These are phyloP conservation scores for Mortierella antarctica DNA, from an alignment of 192 early-diverging fungal species.

Conservation along the genomic window DNA sequence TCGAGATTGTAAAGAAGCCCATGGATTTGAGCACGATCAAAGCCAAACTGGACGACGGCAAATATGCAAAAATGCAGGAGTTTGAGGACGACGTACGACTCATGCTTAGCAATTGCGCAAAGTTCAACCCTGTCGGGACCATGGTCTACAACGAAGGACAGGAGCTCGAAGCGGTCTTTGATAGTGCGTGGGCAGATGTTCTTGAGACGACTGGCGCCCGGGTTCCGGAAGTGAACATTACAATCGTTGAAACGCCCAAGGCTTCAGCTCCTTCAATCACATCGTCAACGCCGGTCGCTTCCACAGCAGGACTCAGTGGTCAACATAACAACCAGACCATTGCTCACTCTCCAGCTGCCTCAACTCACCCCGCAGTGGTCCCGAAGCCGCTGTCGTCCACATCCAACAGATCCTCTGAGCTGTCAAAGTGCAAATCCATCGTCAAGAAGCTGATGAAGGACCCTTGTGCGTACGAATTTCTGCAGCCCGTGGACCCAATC, in stretches of 20 bases:
- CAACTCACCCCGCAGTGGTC: background rate
- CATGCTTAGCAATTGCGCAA: slow-evolving; percentile 68
- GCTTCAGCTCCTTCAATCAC: slow-evolving; percentile 14
- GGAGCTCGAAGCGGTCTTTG: slow-evolving; percentile 62
- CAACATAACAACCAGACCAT: background rate
- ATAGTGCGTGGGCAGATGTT: slow-evolving; percentile 55
- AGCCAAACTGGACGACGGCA: slow-evolving; percentile 52
- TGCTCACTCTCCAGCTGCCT: background rate
- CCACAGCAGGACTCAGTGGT: background rate
- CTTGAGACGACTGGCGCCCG: slow-evolving; percentile 39
- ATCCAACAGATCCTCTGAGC: slow-evolving; percentile 22
- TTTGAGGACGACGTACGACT: slow-evolving; percentile 66
- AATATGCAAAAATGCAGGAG: slow-evolving; percentile 52
- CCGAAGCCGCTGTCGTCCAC: background rate
- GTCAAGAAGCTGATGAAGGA: slow-evolving; percentile 63
- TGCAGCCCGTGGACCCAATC: slow-evolving; percentile 74
- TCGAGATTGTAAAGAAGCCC: slow-evolving; percentile 69
- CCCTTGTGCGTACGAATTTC: slow-evolving; percentile 69
- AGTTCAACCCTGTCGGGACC: slow-evolving; percentile 70
- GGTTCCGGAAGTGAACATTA: slow-evolving; percentile 58
- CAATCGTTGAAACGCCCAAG: slow-evolving; percentile 59
- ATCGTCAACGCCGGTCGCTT: slow-evolving; percentile 11
- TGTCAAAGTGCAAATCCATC: slow-evolving; percentile 45
- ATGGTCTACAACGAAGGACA: slow-evolving; percentile 72
- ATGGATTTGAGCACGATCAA: slow-evolving; percentile 68